Percentiles rank a stretch among this genome's conserved stretches.
phyloP scores from a whole-genome alignment of 345 rosid genomes.

The Noccaea bulbosa region DNA sequence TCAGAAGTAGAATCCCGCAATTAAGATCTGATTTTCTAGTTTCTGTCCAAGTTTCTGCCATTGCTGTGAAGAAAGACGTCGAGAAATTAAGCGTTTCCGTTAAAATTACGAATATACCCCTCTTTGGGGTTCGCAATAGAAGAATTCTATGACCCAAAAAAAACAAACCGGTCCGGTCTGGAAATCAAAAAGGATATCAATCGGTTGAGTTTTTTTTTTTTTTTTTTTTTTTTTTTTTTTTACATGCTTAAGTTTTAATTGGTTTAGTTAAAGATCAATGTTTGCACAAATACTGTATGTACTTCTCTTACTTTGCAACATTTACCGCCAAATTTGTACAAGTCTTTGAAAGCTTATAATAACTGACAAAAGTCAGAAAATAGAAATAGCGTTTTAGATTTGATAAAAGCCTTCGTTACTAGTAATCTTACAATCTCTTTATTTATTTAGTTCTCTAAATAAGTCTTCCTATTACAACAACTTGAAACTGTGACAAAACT shows the following conservation, averaged over 20 bases:
- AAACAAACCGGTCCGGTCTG: slow-evolving; percentile 7
- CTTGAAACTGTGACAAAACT: neutral
- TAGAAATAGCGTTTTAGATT: slow-evolving; percentile 2
- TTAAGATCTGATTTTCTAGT: slow-evolving; percentile 36
- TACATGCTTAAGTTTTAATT: neutral
- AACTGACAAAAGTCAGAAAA: neutral
- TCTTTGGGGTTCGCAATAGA: neutral
- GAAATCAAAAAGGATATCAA: neutral
- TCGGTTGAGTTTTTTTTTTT: neutral
- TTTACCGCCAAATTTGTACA: slow-evolving; percentile 4
- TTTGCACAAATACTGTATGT: neutral
- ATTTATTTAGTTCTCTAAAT: slow-evolving; percentile 21
- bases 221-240: too few relatives aligned
- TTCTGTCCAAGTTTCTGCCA: slow-evolving; percentile 28
- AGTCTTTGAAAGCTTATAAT: neutral
- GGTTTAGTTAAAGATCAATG: slow-evolving; percentile 2
- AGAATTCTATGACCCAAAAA: neutral
- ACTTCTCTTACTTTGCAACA: too few relatives aligned
- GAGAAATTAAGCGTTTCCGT: slow-evolving; percentile 27
- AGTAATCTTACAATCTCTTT: slow-evolving; percentile 1
- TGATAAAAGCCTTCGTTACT: slow-evolving; percentile 14
- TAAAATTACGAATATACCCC: slow-evolving; percentile 19
- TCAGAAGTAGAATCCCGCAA: slow-evolving; percentile 27
- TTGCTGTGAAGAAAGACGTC: slow-evolving; percentile 38
- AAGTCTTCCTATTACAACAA: slow-evolving; percentile 21